Evolutionary conservation across 2,329 filamentous ascomycete genomes (phyloP), one percentile per base, ranked within the genome.

Genomic region (Cladophialophora carrionii): DNA sequence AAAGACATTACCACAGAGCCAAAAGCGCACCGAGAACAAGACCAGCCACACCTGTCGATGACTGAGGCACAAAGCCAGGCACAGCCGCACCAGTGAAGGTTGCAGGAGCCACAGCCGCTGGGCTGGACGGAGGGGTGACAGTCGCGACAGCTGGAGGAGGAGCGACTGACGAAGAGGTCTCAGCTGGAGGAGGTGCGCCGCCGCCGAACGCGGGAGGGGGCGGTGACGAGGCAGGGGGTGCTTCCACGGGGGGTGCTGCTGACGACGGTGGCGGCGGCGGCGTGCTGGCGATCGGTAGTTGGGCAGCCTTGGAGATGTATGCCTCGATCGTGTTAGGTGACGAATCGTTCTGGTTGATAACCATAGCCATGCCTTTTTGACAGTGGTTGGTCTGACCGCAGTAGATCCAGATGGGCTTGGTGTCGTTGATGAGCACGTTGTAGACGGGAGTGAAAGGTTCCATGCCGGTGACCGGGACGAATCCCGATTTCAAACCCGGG

Each of bases 361-460:
- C 89, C 80, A 90, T 88, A 63, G 84, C 83, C 88, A 92, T 92
- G 67, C 89, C 89, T 55, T 75, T 79, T 76, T 92, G 85, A 78
- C 90, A 95, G 79, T 95, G 91, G 73, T 83, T 85, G 53, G 76
- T 87, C 76, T 92, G 88, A 32, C 86, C 87, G 79, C 90, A 94
- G 83, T 89, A 94, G 70, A 90, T 79, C 90, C 91, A 95, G 70
- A 93, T 81, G 32, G 91, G 90, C 62, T 83, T 88, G 52, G 83
- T 85, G 76, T 87, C 82, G 73, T 87, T 88, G 76, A 95, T 80
- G 75, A 83, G 83, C 73, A 94, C 80, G 64, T 88, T 91, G 78
- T 88, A 95, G 61, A 88, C 88, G 31, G 89, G 85, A 66, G 87
- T 82, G 75, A 80, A 78, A 71, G 80, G 81, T 72, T 76, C 80